phyloP scores from a whole-genome alignment of 768 basidiomycete genomes.

The Tubosaeta sp. region DNA sequence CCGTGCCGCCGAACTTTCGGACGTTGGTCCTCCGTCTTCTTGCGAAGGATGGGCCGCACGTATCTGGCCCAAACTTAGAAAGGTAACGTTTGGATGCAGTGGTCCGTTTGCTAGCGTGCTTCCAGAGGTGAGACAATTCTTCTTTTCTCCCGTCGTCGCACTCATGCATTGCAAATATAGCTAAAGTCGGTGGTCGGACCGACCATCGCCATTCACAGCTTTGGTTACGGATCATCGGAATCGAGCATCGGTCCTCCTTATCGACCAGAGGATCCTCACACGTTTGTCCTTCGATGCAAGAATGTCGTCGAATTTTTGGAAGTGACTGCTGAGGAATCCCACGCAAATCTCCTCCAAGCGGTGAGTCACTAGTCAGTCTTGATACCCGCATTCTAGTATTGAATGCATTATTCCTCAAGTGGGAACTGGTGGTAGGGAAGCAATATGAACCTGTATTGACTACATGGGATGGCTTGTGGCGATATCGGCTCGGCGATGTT shows the following conservation, averaged over 20 bases:
- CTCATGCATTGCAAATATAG: too few relatives aligned
- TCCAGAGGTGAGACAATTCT: too few relatives aligned
- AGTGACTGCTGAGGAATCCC: not conserved
- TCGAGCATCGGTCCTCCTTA: not conserved
- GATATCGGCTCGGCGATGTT: not conserved
- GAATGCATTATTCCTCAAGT: not conserved
- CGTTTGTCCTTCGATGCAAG: not conserved
- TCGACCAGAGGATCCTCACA: not conserved
- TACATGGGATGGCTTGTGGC: not conserved
- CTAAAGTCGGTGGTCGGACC: too few relatives aligned
- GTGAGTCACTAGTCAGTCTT: not conserved
- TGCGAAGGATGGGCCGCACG: slow-evolving; percentile 3
- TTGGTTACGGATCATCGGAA: slow-evolving; percentile 1
- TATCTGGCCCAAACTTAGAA: not conserved
- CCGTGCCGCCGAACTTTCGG: slow-evolving; percentile 2
- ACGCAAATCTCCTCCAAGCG: slow-evolving; percentile 1
- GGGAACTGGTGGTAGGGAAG: not conserved
- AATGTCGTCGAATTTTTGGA: not conserved
- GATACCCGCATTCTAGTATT: not conserved
- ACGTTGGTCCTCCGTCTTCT: slow-evolving; percentile 3
- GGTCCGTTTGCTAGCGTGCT: too few relatives aligned
- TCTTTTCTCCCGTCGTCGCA: too few relatives aligned
- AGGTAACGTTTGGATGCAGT: too few relatives aligned
- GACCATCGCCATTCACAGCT: too few relatives aligned
- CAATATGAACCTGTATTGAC: not conserved